Evolutionary conservation across 306 rosid genomes (phyloP), one percentile per base, ranked within the genome.

Genomic region (Malus asiatica): DNA sequence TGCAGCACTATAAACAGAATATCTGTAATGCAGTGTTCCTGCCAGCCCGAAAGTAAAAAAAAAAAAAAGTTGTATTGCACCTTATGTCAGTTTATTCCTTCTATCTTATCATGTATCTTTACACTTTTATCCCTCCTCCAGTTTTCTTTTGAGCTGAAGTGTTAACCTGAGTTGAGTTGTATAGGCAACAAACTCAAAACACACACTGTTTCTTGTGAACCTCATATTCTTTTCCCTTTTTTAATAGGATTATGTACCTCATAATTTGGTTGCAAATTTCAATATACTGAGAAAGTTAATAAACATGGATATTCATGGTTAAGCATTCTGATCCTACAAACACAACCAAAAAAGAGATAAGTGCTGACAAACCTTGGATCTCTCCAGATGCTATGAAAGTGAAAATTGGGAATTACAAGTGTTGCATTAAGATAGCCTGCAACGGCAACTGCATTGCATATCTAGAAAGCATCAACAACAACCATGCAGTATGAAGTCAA

Each of bases 361-460:
- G 71, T 70, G 40, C 42, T 62, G 48, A 74, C 96, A 73, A 82
- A 95, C 98, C 98, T 95, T 62, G 96, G 98, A 83, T 95, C 98
- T 89, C 93, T 90, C 98, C 98, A 95, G 84, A 95, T 89, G 90
- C 98, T 95, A 80, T 95, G 98, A 82, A 80, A 95, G 81, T 90
- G 98, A 83, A 95, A 95, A 80, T 92, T 95, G 80, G 99, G 97
- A 71, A 95, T 92, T 58, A 95, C 83, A 78, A 95, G 99, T 30
- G 99, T 95, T 71, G 97, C 99, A 83, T 95, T 95, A 63, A 95
- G 97, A 89, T 90, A 92, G 59, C 97, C 99, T 25, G 97, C 99
- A 76, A 95, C 97, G 19, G 99, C 97, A 84, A 90, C 99, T 4
- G 99, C 99, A 83, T 95, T 95, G 96, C 99, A 95, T 70, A 95